phyloP scores from a whole-genome alignment of 2,329 filamentous ascomycete species.

The Metarhizium sp. region DNA sequence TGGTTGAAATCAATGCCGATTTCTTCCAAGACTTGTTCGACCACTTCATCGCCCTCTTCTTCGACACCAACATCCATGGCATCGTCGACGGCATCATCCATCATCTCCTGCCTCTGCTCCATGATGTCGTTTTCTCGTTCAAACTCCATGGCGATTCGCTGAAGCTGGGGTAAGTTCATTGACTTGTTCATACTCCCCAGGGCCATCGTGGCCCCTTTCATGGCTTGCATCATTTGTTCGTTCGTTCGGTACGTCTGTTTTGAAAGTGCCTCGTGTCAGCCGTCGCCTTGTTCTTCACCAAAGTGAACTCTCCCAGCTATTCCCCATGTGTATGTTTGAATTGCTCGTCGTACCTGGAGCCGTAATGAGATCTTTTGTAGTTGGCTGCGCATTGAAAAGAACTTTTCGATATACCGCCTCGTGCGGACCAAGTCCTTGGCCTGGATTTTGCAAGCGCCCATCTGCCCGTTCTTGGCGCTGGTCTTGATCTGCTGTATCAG shows the following conservation, averaged over 20 bases:
- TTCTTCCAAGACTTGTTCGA: slow-evolving; percentile 93
- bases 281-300: background rate
- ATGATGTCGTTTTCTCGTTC: slow-evolving; percentile 98
- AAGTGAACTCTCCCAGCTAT: background rate
- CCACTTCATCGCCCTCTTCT: slow-evolving; percentile 92
- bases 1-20: slow-evolving; percentile 91
- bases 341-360: slow-evolving; percentile 59
- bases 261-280: slow-evolving; percentile 6
- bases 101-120: slow-evolving; percentile 98
- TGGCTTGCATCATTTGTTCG: slow-evolving; percentile 99
- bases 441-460: slow-evolving; percentile 97
- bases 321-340: background rate
- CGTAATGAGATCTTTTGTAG: slow-evolving; percentile 90
- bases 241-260: slow-evolving; percentile 87
- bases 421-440: slow-evolving; percentile 94
- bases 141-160: slow-evolving; percentile 98
- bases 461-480: slow-evolving; percentile 94
- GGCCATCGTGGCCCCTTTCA: slow-evolving; percentile 93
- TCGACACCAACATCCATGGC: slow-evolving; percentile 85
- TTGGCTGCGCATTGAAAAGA: slow-evolving; percentile 96
- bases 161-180: slow-evolving; percentile 93
- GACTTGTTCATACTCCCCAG: slow-evolving; percentile 94
- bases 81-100: slow-evolving; percentile 98
- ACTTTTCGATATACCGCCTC: slow-evolving; percentile 91
- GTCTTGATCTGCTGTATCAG: slow-evolving; percentile 94